These are phyloP conservation scores for Monosporascus cannonballus DNA, from an alignment of 2,329 filamentous ascomycete genomes.

Conservation along the genomic window DNA sequence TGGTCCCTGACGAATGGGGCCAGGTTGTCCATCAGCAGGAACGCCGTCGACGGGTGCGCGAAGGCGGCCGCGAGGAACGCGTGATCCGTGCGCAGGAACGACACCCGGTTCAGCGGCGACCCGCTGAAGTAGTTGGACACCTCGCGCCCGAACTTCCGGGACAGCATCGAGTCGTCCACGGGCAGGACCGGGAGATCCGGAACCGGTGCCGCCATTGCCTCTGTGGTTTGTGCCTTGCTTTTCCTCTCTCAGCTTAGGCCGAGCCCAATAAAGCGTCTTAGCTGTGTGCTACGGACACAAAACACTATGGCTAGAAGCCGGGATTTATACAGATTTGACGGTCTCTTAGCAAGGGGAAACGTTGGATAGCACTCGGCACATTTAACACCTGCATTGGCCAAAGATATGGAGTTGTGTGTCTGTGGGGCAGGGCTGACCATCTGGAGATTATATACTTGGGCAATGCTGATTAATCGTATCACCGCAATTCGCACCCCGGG, in stretches of 20 bases:
- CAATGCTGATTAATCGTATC: too few relatives aligned
- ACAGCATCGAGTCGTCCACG: conserved; percentile 60
- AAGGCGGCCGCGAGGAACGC: conserved; percentile 65
- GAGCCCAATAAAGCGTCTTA: too few relatives aligned
- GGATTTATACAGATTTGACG: too few relatives aligned
- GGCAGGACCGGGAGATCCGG: conserved; percentile 39
- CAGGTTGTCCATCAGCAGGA: conserved; percentile 74
- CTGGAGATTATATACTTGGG: too few relatives aligned
- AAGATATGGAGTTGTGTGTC: too few relatives aligned
- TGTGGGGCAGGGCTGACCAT: too few relatives aligned
- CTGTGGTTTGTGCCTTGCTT: not conserved
- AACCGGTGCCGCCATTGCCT: conserved; percentile 26
- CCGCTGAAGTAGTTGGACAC: conserved; percentile 80
- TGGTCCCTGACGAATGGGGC: conserved; percentile 62
- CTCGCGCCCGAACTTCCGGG: conserved; percentile 72
- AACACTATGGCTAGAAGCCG: too few relatives aligned
- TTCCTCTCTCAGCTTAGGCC: not conserved
- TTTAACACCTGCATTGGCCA: too few relatives aligned
- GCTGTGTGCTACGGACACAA: too few relatives aligned
- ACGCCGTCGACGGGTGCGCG: conserved; percentile 57
- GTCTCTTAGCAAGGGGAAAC: too few relatives aligned
- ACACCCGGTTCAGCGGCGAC: conserved; percentile 70
- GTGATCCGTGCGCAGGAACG: conserved; percentile 67
- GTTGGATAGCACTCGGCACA: too few relatives aligned
- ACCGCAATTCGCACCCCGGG: too few relatives aligned